Conservation (phyloP, 306 rosid genomes). For the Acacia acuminata region DNA sequence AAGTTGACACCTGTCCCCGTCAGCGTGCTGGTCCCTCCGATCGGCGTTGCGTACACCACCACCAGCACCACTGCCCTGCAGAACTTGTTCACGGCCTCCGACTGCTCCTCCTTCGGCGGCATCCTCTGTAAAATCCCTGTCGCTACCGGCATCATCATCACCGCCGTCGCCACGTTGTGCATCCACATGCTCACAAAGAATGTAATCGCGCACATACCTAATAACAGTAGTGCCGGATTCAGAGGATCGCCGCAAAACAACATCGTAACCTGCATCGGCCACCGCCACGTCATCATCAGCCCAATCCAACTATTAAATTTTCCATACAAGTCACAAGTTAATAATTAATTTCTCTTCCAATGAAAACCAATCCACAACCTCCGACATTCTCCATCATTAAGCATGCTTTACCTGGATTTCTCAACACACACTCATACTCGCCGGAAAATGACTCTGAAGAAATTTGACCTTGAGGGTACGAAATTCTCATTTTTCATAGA, state of each 20-base stretch:
- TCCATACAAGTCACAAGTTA: not conserved
- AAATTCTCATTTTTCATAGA: not conserved
- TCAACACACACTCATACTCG: not conserved
- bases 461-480: not conserved
- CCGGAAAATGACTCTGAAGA: not conserved
- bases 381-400: not conserved
- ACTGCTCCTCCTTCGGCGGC: conserved; percentile 45
- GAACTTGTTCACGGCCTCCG: conserved; percentile 51
- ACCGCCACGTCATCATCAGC: not conserved
- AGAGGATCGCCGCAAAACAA: conserved; percentile 79
- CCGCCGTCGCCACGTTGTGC: conserved; percentile 85
- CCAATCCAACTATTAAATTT: not conserved
- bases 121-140: conserved; percentile 72
- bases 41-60: conserved; percentile 60
- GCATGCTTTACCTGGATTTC: too few species aligned
- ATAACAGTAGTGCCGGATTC: conserved; percentile 58
- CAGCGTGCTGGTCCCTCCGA: conserved; percentile 82
- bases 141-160: conserved; percentile 96
- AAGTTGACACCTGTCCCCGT: conserved; percentile 94
- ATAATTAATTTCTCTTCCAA: not conserved
- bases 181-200: conserved; percentile 96
- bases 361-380: not conserved
- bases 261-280: conserved; percentile 49
- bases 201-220: conserved; percentile 73
- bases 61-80: conserved; percentile 79